Evolutionary conservation across 768 basidiomycete species (phyloP).

Genomic region (Boletus tomentosulus): DNA sequence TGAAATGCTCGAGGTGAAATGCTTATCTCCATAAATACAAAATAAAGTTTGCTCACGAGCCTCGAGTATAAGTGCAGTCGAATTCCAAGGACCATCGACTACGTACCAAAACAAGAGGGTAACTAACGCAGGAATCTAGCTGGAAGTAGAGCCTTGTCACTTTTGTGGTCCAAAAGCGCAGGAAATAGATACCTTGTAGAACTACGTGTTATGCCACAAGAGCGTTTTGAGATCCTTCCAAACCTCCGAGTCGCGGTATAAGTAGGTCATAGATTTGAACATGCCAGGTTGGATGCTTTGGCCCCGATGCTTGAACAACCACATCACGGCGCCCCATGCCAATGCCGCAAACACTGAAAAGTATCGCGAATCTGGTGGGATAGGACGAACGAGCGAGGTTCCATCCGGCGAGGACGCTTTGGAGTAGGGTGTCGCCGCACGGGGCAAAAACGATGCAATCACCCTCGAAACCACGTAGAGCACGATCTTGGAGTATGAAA

Average conservation of each 20-base stretch:
- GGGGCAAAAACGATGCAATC: constrained; percentile 86
- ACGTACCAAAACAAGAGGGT: constrained; percentile 31
- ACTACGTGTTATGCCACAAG: constrained; percentile 83
- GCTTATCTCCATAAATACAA: not conserved
- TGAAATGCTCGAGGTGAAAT: no score
- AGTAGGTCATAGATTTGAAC: constrained; percentile 94
- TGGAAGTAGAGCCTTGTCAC: not conserved
- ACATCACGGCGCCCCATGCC: constrained; percentile 97
- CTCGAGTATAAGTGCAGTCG: constrained; percentile 60
- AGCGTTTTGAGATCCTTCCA: constrained; percentile 83
- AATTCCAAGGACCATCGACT: constrained; percentile 49
- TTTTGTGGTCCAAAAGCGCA: not conserved
- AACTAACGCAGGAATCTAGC: constrained; percentile 15
- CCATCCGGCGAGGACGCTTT: constrained; percentile 39
- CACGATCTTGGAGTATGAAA: constrained; percentile 62
- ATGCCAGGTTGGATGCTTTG: constrained; percentile 96
- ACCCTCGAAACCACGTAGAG: constrained; percentile 94
- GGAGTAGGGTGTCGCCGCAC: constrained; percentile 56
- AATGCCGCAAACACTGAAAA: constrained; percentile 87
- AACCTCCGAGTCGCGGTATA: constrained; percentile 88
- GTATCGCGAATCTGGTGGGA: constrained; percentile 80
- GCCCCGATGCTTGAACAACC: constrained; percentile 80
- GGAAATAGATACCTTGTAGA: constrained; percentile 5
- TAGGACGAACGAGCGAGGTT: constrained; percentile 50
- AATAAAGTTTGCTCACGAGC: constrained; percentile 5